These are phyloP conservation scores for Cutaneotrichosporon arboriforme DNA, from an alignment of 1,284 basidiomycete genomes.

Conservation along the genomic window DNA sequence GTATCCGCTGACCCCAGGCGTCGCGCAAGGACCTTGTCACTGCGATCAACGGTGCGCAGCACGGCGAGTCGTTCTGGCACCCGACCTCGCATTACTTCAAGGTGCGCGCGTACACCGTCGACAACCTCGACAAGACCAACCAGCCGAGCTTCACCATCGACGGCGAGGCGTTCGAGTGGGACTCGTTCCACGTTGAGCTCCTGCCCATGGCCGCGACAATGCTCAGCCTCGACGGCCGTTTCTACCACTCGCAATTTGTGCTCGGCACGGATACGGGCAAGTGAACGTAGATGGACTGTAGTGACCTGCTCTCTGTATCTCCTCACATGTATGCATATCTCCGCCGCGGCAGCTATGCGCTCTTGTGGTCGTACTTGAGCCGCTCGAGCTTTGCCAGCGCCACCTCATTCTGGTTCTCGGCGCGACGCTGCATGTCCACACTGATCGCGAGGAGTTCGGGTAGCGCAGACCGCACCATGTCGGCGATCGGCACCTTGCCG, in stretches of 20 bases:
- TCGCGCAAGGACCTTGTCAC: conserved; percentile 58
- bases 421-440: conserved; percentile 30
- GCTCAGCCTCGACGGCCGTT: conserved; percentile 64
- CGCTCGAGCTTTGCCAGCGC: conserved; percentile 26
- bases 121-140: conserved; percentile 58
- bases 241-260: conserved; percentile 37
- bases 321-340: background rate
- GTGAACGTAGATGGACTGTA: background rate
- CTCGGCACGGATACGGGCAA: background rate
- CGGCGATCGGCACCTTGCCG: conserved; percentile 5
- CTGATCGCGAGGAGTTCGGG: conserved; percentile 30
- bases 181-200: conserved; percentile 77
- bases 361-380: conserved; percentile 34
- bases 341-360: conserved; percentile 20
- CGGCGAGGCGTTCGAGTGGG: conserved; percentile 75
- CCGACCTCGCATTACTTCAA: conserved; percentile 68
- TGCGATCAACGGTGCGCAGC: conserved; percentile 62
- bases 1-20: conserved; percentile 15
- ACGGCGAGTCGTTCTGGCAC: conserved; percentile 65
- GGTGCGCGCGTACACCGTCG: conserved; percentile 62
- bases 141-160: conserved; percentile 56
- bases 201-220: conserved; percentile 64
- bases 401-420: conserved; percentile 25
- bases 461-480: conserved; percentile 29
- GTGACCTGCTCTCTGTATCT: background rate